phyloP scores from a whole-genome alignment of 257 asterid genomes.

The Primulina huaijiensis region DNA sequence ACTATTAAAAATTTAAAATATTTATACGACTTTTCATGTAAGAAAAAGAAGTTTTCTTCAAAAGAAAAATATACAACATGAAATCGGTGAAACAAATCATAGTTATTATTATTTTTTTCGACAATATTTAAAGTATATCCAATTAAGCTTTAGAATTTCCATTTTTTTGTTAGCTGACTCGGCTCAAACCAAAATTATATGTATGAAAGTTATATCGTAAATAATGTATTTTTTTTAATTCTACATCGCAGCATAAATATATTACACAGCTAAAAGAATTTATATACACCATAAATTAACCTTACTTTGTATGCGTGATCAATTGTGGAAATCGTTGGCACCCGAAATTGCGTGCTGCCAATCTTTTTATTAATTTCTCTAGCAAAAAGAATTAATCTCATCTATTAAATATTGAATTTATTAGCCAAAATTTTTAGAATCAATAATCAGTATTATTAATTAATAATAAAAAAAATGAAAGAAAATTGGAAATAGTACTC shows the following conservation, averaged over 20 bases:
- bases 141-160: too few species aligned
- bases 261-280: background rate
- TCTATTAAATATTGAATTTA: background rate
- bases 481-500: slow-evolving; percentile 41
- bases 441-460: background rate
- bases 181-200: background rate
- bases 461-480: background rate
- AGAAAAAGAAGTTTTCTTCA: too few species aligned
- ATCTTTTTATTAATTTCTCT: slow-evolving; percentile 63
- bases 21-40: too few species aligned
- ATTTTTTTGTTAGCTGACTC: too few species aligned
- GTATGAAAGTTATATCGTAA: too few species aligned
- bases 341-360: slow-evolving; percentile 63
- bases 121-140: too few species aligned
- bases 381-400: slow-evolving; percentile 1
- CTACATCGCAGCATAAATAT: too few species aligned
- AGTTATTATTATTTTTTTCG: too few species aligned
- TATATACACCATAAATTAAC: background rate
- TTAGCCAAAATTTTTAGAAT: background rate
- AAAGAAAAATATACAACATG: too few species aligned
- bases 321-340: slow-evolving; percentile 43
- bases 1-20: too few species aligned
- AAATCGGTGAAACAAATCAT: too few species aligned
- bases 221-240: too few species aligned
- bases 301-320: slow-evolving; percentile 42